Evolutionary conservation across 2,329 filamentous ascomycete genomes (phyloP).

Genomic region (Botryotinia globosa): DNA sequence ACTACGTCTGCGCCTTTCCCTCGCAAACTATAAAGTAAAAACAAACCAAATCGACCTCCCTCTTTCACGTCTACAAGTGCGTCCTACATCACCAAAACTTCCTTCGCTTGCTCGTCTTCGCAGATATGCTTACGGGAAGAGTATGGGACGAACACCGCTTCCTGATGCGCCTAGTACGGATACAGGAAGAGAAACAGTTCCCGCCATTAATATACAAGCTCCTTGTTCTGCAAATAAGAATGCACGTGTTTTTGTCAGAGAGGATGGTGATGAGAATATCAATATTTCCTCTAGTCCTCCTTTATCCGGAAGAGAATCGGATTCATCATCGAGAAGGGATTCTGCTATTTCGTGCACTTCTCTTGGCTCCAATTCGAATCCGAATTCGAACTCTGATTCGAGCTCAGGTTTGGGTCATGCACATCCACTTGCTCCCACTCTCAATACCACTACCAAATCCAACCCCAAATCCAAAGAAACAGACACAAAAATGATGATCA

Average conservation of each 20-base stretch:
- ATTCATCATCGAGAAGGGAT: neutral
- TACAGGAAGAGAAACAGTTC: neutral
- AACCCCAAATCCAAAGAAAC: neutral
- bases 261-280: neutral
- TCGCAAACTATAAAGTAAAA: conserved; percentile 72
- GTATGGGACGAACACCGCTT: conserved; percentile 2
- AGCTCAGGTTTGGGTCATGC: neutral
- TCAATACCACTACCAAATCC: neutral
- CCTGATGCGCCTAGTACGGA: neutral
- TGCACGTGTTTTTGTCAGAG: neutral
- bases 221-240: neutral
- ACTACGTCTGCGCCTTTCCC: conserved; percentile 63
- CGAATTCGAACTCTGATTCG: neutral
- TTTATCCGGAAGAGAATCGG: conserved; percentile 2
- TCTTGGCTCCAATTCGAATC: neutral
- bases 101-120: conserved; percentile 22
- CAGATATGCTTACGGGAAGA: neutral
- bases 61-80: conserved; percentile 55
- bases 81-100: conserved; percentile 30
- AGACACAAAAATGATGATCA: neutral
- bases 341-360: conserved; percentile 3
- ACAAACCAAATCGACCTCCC: conserved; percentile 69
- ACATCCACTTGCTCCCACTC: neutral
- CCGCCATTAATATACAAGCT: neutral
- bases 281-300: conserved; percentile 2